Percentiles rank a stretch among this genome's conserved stretches.
phyloP scores from a whole-genome alignment of 495 filamentous ascomycete species.

The Penicillium salamii region DNA sequence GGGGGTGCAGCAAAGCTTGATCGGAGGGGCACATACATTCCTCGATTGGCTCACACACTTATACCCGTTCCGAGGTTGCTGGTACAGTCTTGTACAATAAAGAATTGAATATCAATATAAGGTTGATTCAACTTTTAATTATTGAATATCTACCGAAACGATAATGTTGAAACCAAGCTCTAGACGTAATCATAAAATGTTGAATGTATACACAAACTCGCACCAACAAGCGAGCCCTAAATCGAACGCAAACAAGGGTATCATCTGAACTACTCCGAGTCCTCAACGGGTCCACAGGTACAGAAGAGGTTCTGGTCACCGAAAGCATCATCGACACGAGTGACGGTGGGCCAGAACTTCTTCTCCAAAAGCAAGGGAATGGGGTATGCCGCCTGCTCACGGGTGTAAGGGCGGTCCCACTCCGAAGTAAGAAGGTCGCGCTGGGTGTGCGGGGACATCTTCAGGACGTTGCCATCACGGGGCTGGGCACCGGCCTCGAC shows the following conservation, averaged over 20 bases:
- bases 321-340: conserved; percentile 87
- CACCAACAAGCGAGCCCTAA: conserved; percentile 9
- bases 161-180: conserved; percentile 19
- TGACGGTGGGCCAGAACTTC: conserved; percentile 97
- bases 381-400: conserved; percentile 87
- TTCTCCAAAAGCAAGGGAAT: conserved; percentile 83
- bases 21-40: too few species aligned
- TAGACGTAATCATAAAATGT: conserved; percentile 27
- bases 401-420: conserved; percentile 76
- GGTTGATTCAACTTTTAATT: neutral
- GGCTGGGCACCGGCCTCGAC: conserved; percentile 80
- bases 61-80: too few species aligned
- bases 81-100: too few species aligned
- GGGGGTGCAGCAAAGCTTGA: too few species aligned
- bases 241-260: conserved; percentile 33
- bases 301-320: conserved; percentile 95
- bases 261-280: conserved; percentile 41
- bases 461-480: conserved; percentile 82
- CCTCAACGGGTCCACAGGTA: conserved; percentile 81
- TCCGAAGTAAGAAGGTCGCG: conserved; percentile 67
- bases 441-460: conserved; percentile 87
- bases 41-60: too few species aligned
- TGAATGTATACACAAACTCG: conserved; percentile 30
- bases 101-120: too few species aligned
- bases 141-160: neutral